Evolutionary conservation across 139 green algal species (phyloP), one percentile per base, ranked within the genome.

Genomic region (Haematococcus sp.): DNA sequence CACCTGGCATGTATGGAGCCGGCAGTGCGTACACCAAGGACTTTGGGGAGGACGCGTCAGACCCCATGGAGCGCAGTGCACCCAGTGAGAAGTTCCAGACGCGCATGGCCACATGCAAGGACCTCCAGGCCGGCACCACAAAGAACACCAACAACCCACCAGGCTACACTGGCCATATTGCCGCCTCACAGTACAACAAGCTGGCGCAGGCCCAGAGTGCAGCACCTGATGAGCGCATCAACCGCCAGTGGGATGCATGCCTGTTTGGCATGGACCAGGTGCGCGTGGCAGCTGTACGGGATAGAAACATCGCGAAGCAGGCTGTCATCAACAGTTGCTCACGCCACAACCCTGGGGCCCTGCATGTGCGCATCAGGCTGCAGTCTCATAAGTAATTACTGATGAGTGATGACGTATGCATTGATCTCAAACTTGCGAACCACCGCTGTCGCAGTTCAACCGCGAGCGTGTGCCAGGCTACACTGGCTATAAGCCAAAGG

Each of bases 161-260:
- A 32, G 83, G 87, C 30, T 91, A 88, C 76, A 86, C 83, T 0
- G 86, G 86, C 1, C 86, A 88, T 71, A 77, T 87, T 28, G 76
- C 85, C 23, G 74, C 79, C 9, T 78, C 74, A 63, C 15, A 70
- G 63, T 74, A 80, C 67, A 67, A 76, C 51, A 60, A 44, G 31
- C 40, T 77, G 51, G 72, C 61, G 55, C 35, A 16, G 20, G 63
- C 55, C 5, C 66, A 70, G 51, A 55, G 32, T 5, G 35, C 16
- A 19, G 76, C 67, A 16, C 74, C 77, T 1, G 71, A 79, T 28
- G 64, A 78, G 68, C 77, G 82, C 1, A 70, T 64, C 35, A 72
- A 83, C 67, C 52, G 68, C n/a, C 74, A 86, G 71, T 49, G 40
- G 40, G 40, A 49, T 11, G 40, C 40, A 49, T 49, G 40, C 40